Evolutionary conservation across 2,329 filamentous ascomycete species (phyloP), one percentile per base, ranked within the genome.

Genomic region (Aureobasidium musti): DNA sequence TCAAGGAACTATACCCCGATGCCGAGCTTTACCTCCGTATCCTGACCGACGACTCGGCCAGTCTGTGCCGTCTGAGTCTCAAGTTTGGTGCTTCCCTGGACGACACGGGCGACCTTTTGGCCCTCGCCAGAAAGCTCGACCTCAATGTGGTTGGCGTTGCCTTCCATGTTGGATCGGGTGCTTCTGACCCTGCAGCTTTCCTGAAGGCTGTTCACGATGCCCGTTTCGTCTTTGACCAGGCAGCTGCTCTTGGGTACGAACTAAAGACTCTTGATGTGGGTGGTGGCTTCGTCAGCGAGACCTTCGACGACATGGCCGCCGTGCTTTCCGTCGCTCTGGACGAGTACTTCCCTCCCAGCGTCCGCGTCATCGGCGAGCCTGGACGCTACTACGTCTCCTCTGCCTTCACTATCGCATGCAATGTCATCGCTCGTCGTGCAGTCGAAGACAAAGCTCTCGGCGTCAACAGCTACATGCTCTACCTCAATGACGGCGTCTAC

Each of bases 141-240:
- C 87, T 99, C 72, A 96, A 95, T 72, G 91, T 99, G 35, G 91
- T 96, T 19, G 95, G 95, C 57, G 94, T 98, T 67, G 97, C 93
- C 77, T 99, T 99, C 83, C 95, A 99, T 77, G 93, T 99, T 67
- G 95, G 95, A 68, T 99, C 95, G 3, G 95, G 95, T 33, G 94
- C 95, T 14, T 94, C 93, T 39, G 95, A 99, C 77, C 92, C 95
- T n/a, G 82, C 87, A 68, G 92, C 93, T 17, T 98, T 97, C 80
- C 83, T 90, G 77, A 94, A 94, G 79, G 94, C 95, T 23, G 93
- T 98, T 59, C 86, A 88, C 73, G 95, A 99, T 74, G 93, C 95
- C 21, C 89, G 94, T 71, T 80, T 82, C 68, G 92, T 99, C 69
- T 98, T 99, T 77, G 89, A 96, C 79, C 89, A 94, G 78, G 95